Base-by-base conservation (phyloP, 225 moss, liverwort and hornwort genomes). In the Pleurozium schreberi region DNA sequence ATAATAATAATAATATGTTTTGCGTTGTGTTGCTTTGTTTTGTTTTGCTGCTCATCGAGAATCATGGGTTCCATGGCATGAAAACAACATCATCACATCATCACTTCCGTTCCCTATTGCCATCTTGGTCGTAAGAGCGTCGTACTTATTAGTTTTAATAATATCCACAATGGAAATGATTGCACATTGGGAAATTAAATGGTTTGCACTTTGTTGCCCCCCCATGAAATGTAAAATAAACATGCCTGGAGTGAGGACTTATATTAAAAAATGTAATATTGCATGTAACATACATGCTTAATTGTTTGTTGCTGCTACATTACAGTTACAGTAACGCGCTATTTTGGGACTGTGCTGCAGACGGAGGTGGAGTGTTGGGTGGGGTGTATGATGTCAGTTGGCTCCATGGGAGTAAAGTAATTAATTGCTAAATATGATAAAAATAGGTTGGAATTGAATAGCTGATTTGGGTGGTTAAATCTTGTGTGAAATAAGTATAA, bases 31-130 rank as follows among this genome's bases (percentile, higher is more conserved):
- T n/a, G n/a, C n/a, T n/a, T n/a, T 1, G 15, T 19, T 31, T 31
- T 8, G 20, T 13, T 7, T 21, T 34, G 76, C 43, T 71, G 71
- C 36, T 53, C 77, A 36, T 25, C 4, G 2, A 77, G 57, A 57
- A 57, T 82, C 78, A 88, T 92, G 86, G 83, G 88, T 92, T 90
- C 71, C 82, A 90, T 40, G 63, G n/a, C 22, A 20, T 31, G 90
- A 85, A 85, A 57, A 85, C 92, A 90, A 42, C 90, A 88, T 82
- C 87, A 71, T 85, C 76, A 34, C 45, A n/a, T n/a, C n/a, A n/a
- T n/a, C n/a, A n/a, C n/a, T n/a, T 43, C 89, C 59, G n/a, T 64
- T 60, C 25, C 14, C 2, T n/a, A 27, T 49, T 49, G 74, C 57
- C 57, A 70, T 20, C 83, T n/a, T 3, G 5, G 31, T 62, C 78